These are phyloP conservation scores for Hypoxylon fragiforme DNA, from an alignment of 495 filamentous ascomycete species.

Conservation along the genomic window DNA sequence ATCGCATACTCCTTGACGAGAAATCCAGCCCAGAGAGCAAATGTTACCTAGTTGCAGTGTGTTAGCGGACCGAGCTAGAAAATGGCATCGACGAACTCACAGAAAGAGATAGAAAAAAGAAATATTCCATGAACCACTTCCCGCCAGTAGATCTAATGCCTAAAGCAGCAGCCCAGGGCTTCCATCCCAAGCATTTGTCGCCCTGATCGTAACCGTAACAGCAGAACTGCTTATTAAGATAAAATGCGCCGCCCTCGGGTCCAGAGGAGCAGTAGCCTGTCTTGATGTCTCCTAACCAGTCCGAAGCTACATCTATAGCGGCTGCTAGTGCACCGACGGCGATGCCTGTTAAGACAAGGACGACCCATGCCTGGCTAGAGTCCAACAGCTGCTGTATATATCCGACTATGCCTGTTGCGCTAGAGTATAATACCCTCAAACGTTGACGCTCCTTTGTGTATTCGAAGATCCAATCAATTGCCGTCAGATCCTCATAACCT, in stretches of 20 bases:
- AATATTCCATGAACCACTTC: constrained; percentile 78
- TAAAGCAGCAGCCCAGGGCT: constrained; percentile 77
- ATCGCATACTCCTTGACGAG: constrained; percentile 82
- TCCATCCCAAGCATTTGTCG: constrained; percentile 81
- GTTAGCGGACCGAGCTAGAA: constrained; percentile 14
- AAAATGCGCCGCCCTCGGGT: constrained; percentile 78
- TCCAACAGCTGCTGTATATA: constrained; percentile 73
- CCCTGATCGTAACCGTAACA: constrained; percentile 86
- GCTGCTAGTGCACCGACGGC: constrained; percentile 84
- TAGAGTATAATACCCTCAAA: constrained; percentile 71
- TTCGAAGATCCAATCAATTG: constrained; percentile 99
- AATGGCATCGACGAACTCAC: constrained; percentile 49
- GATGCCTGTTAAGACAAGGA: constrained; percentile 75
- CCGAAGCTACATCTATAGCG: constrained; percentile 85
- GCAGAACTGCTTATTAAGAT: constrained; percentile 87
- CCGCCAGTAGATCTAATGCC: constrained; percentile 66
- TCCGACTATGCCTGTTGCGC: constrained; percentile 70
- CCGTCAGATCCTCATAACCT: constrained; percentile 93
- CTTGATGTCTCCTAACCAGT: constrained; percentile 94
- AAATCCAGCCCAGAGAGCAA: constrained; percentile 76
- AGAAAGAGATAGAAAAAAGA: constrained; percentile 81
- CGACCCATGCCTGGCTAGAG: constrained; percentile 86
- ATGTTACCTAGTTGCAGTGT: constrained; percentile 65
- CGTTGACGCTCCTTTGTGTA: constrained; percentile 95
- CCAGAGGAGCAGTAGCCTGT: constrained; percentile 81